phyloP scores from a whole-genome alignment of 1,284 basidiomycete genomes.

The Trametes hirsuta region DNA sequence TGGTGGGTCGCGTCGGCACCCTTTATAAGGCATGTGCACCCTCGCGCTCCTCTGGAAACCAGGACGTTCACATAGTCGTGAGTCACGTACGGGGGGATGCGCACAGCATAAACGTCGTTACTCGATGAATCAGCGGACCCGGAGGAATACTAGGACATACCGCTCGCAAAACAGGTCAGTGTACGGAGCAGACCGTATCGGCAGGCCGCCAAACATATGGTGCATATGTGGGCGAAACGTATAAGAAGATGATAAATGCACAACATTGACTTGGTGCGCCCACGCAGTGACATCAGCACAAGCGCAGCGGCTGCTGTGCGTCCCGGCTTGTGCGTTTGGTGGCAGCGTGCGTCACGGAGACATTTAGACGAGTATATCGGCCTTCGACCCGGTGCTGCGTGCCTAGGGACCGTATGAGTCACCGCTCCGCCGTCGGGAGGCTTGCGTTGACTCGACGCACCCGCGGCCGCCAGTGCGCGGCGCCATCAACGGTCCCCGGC shows the following conservation, averaged over 20 bases:
- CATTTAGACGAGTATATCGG: slow-evolving; percentile 24
- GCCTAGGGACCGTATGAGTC: slow-evolving; percentile 20
- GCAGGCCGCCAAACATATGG: slow-evolving; percentile 11
- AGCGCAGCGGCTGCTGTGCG: slow-evolving; percentile 25
- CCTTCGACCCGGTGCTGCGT: slow-evolving; percentile 14
- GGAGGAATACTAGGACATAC: slow-evolving; percentile 24
- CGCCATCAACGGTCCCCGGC: slow-evolving; percentile 17
- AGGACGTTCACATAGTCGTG: slow-evolving; percentile 19
- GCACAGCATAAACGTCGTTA: slow-evolving; percentile 26
- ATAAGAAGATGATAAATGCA: slow-evolving; percentile 17
- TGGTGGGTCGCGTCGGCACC: not conserved
- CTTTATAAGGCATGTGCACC: slow-evolving; percentile 17
- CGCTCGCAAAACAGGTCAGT: slow-evolving; percentile 3
- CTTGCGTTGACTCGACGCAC: slow-evolving; percentile 22
- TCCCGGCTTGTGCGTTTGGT: slow-evolving; percentile 7
- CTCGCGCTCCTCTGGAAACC: slow-evolving; percentile 7
- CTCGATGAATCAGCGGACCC: slow-evolving; percentile 29
- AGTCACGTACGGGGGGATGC: slow-evolving; percentile 23
- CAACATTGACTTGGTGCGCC: slow-evolving; percentile 12
- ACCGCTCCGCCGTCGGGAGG: slow-evolving; percentile 10
- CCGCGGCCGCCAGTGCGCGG: slow-evolving; percentile 11
- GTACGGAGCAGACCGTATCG: slow-evolving; percentile 16
- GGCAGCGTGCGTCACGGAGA: slow-evolving; percentile 1
- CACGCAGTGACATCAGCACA: slow-evolving; percentile 19
- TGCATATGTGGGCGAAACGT: slow-evolving; percentile 14